A percentile compares a stretch with the other conserved stretches of the same genome.
Evolutionary conservation across 805 yeast genomes (phyloP).

Genomic region (Spencermartinsiella europaea): DNA sequence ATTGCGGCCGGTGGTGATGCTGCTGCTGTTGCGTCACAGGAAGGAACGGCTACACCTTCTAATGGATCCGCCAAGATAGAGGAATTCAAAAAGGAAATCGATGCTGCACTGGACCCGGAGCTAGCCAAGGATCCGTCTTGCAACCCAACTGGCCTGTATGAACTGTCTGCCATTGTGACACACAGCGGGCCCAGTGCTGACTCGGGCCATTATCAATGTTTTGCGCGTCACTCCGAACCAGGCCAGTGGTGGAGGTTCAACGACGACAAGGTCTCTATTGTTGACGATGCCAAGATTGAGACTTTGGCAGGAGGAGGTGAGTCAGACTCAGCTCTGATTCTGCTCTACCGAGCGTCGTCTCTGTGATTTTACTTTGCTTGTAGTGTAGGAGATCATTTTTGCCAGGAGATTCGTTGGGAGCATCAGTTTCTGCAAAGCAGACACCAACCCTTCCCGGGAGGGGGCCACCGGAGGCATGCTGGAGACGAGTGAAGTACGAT

Average conservation of each 20-base stretch:
- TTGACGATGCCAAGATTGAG: conserved; percentile 79
- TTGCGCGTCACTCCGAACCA: conserved; percentile 62
- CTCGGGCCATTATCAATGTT: conserved; percentile 95
- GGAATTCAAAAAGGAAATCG: conserved; percentile 26
- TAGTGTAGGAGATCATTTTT: neutral
- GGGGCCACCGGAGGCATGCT: too few species aligned
- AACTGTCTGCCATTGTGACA: conserved; percentile 75
- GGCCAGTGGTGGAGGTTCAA: conserved; percentile 92
- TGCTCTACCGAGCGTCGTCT: conserved; percentile 70
- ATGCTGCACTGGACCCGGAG: conserved; percentile 36
- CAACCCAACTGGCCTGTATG: conserved; percentile 84
- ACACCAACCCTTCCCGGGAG: too few species aligned
- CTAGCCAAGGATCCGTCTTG: conserved; percentile 48
- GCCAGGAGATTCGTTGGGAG: too few species aligned
- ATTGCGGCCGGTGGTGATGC: conserved; percentile 19
- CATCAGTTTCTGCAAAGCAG: too few species aligned
- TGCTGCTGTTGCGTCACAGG: conserved; percentile 37
- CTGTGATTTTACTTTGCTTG: neutral
- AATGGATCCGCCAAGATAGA: conserved; percentile 21
- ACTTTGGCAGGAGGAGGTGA: conserved; percentile 95
- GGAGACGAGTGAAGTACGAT: too few species aligned
- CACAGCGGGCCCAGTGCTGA: conserved; percentile 96
- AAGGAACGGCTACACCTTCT: conserved; percentile 19
- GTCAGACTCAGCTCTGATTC: conserved; percentile 85
- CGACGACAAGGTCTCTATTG: conserved; percentile 79